Evolutionary conservation across 2,329 filamentous ascomycete species (phyloP), one percentile per base, ranked within the genome.

Genomic region (Penicillium digitatum): DNA sequence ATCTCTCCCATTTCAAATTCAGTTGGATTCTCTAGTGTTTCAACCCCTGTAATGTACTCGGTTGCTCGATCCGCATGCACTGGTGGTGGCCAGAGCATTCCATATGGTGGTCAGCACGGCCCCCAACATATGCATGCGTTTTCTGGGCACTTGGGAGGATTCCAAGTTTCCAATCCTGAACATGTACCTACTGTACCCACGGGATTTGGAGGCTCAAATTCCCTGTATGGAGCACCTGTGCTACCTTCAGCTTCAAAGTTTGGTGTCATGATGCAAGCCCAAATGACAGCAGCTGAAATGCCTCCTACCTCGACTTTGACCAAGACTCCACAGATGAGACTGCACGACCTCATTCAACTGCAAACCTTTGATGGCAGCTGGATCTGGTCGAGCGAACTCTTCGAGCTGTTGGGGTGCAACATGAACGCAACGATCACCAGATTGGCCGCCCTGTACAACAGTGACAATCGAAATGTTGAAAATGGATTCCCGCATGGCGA

Each of bases 351-450:
- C 2, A 81, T 87, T 5, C 62, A 62, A 0, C 69, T 83, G 3
- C 86, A 88, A 66, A 71, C 70, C 0, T 86, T 84, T 57, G 71
- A 79, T 1, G 84, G 84, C 0, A 75, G 66, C 16, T 87, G 83
- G 83, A 44, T 54, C 0, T 77, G 72, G 69, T 68, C 55, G 0
- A 18, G 60, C 0, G 44, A 59, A 3, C 35, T 71, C 3, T 64
- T 70, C 22, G 27, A 44, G 3, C 18, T 68, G 5, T 29, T 72
- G 7, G 61, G 56, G 0, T 31, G 56, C 7, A 42, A 54, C 24
- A 29, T 38, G 35, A 12, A 14, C 3, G n/a, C 46, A 3, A 32
- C 35, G 11, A 44, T 8, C 4, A 24, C 14, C 1, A 42, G 18
- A 10, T 22, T 59, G 3, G 14, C 22, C 8, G n/a, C 12, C 2